Evolutionary conservation across 2,329 filamentous ascomycete genomes (phyloP).

Genomic region (Exophiala phaeomuriformis): DNA sequence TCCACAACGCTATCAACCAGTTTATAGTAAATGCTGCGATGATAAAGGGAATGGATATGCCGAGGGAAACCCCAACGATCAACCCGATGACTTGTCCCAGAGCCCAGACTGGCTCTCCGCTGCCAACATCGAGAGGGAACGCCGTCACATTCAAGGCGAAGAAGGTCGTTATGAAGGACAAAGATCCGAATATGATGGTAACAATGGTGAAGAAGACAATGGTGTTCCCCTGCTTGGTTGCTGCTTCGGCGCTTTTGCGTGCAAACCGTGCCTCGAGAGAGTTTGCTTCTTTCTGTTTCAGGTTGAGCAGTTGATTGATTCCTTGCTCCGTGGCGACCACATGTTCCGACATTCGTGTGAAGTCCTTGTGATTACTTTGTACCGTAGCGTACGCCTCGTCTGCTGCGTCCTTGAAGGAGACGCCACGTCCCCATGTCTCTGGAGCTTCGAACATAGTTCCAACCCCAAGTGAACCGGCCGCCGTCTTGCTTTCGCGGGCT

Average conservation of each 20-base stretch:
- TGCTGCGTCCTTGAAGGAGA: background rate
- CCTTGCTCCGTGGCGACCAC: constrained; percentile 53
- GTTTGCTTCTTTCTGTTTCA: constrained; percentile 64
- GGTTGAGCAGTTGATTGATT: constrained; percentile 56
- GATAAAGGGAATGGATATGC: background rate
- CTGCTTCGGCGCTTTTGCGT: constrained; percentile 53
- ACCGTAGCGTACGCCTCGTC: background rate
- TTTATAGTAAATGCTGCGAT: background rate
- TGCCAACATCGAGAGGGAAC: constrained; percentile 34
- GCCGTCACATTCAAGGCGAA: constrained; percentile 50
- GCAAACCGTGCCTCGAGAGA: constrained; percentile 49
- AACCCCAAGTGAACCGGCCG: constrained; percentile 22
- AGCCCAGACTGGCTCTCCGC: background rate
- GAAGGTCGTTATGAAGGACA: constrained; percentile 50
- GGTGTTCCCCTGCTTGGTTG: constrained; percentile 50
- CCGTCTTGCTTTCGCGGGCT: constrained; percentile 51
- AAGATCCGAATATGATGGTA: constrained; percentile 51
- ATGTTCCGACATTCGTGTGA: constrained; percentile 58
- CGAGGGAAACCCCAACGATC: background rate
- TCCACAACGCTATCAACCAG: background rate
- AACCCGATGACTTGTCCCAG: background rate
- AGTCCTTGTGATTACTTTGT: constrained; percentile 50
- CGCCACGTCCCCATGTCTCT: background rate
- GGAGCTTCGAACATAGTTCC: background rate
- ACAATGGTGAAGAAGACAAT: constrained; percentile 56